Evolutionary conservation across 305 asterid genomes (phyloP).

Genomic region (Fraxinus angustifolia): DNA sequence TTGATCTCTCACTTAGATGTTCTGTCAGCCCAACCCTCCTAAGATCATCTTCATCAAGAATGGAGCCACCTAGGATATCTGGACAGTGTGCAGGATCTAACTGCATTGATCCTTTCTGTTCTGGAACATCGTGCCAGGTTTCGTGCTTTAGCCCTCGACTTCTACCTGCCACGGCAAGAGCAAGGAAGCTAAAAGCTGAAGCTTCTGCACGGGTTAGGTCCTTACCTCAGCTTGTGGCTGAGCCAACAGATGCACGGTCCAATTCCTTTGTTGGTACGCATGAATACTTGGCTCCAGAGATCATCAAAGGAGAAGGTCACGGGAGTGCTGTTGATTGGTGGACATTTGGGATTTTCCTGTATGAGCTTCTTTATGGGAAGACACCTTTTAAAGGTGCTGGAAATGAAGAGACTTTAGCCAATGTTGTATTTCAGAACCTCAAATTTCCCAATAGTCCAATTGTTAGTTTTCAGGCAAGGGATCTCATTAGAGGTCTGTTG

Average conservation of each 20-base stretch:
- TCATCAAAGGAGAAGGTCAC: slow-evolving; percentile 88
- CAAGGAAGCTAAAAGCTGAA: slow-evolving; percentile 54
- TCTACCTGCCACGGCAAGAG: slow-evolving; percentile 46
- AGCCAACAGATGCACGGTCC: slow-evolving; percentile 93
- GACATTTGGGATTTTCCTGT: slow-evolving; percentile 83
- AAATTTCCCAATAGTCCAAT: slow-evolving; percentile 71
- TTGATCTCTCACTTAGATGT: slow-evolving; percentile 85
- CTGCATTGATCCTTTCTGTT: slow-evolving; percentile 93
- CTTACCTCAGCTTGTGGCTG: slow-evolving; percentile 82
- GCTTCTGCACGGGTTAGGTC: slow-evolving; percentile 41
- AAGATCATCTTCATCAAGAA: slow-evolving; percentile 35
- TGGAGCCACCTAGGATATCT: slow-evolving; percentile 71
- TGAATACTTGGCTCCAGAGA: slow-evolving; percentile 93
- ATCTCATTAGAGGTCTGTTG: slow-evolving; percentile 65
- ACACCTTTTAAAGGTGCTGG: slow-evolving; percentile 88
- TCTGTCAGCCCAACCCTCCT: slow-evolving; percentile 77
- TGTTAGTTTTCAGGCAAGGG: slow-evolving; percentile 77
- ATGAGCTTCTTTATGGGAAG: slow-evolving; percentile 88
- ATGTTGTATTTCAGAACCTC: slow-evolving; percentile 63
- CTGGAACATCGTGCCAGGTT: slow-evolving; percentile 74
- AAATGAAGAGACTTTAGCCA: slow-evolving; percentile 79
- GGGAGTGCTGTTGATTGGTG: slow-evolving; percentile 98
- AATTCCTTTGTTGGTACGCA: slow-evolving; percentile 97
- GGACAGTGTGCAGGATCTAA: slow-evolving; percentile 89
- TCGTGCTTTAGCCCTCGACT: slow-evolving; percentile 84